Conservation (phyloP, 371 early-diverging fungal species). For the Lichtheimia ornata region DNA sequence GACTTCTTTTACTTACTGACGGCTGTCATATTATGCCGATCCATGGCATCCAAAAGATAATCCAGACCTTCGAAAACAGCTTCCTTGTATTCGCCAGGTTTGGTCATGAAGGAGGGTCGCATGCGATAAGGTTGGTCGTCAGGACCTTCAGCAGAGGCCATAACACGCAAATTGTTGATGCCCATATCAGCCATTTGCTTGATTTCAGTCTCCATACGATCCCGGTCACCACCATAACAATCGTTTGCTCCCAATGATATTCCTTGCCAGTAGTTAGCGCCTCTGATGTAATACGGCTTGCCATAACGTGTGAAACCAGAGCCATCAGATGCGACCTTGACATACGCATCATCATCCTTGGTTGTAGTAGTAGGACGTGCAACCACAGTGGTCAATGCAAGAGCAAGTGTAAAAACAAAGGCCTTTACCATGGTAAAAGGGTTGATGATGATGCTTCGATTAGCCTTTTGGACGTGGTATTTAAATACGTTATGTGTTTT, state of each 20-base stretch:
- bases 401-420: constrained; percentile 1
- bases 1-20: constrained; percentile 29
- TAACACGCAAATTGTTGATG: constrained; percentile 64
- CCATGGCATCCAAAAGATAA: constrained; percentile 50
- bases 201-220: constrained; percentile 54
- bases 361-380: background rate
- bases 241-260: constrained; percentile 61
- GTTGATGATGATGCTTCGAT: background rate
- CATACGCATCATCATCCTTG: constrained; percentile 14
- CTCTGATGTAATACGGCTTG: constrained; percentile 37
- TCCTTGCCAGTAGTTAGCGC: constrained; percentile 78
- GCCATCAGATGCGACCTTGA: constrained; percentile 20
- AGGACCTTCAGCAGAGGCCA: constrained; percentile 68
- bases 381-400: constrained; percentile 1
- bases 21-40: constrained; percentile 52
- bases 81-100: constrained; percentile 57
- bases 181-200: constrained; percentile 45
- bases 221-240: constrained; percentile 47
- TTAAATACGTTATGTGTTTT: too few species aligned
- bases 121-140: constrained; percentile 62
- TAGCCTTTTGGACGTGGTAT: background rate
- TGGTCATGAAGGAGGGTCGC: constrained; percentile 59
- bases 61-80: constrained; percentile 54
- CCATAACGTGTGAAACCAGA: constrained; percentile 28
- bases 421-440: background rate